Evolutionary conservation across 805 yeast species (phyloP), one percentile per base, ranked within the genome.

Genomic region (Kodamaea restingae): DNA sequence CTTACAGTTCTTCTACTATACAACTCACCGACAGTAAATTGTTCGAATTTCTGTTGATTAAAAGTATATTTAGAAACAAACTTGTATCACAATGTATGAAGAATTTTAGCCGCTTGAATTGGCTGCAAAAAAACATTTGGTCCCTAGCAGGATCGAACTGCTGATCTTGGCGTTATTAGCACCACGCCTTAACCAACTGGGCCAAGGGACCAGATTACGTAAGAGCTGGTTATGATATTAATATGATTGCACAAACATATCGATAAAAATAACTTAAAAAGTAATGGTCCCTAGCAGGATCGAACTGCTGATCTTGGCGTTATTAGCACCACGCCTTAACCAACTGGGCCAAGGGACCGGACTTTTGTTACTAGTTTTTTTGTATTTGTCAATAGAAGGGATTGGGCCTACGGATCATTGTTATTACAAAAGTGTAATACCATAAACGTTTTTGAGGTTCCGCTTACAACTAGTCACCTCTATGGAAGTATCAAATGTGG

Each of bases 121-220:
- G n/a, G n/a, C n/a, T n/a, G n/a, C n/a, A 37, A 60, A 52, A 33
- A 52, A 63, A 55, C 22, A 20, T 20, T 20, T 80, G 86, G 78
- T 80, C 84, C 84, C 84, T 79, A 78, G 84, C 86, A 76, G 86
- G 86, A 78, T 80, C 86, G 86, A 80, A 80, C 86, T 76, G 86
- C 84, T 78, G 86, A 80, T 79, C 86, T 68, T 54, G 73, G 73
- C 71, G 72, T 67, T 67, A 67, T 67, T 67, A 67, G 72, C 73
- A 67, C 73, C 72, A 55, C 72, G 72, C 72, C 72, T 63, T 67
- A 66, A 67, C 73, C 72, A 67, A 67, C 73, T 67, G 67, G 73
- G 73, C 73, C 72, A 67, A 67, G 73, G 72, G 73, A 66, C 72
- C 72, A 56, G 61, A 22, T 18, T 18, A 21, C 24, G 24, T 21